These are phyloP conservation scores for Aspergillus haitiensis DNA, from an alignment of 495 filamentous ascomycete genomes.

Conservation along the genomic window DNA sequence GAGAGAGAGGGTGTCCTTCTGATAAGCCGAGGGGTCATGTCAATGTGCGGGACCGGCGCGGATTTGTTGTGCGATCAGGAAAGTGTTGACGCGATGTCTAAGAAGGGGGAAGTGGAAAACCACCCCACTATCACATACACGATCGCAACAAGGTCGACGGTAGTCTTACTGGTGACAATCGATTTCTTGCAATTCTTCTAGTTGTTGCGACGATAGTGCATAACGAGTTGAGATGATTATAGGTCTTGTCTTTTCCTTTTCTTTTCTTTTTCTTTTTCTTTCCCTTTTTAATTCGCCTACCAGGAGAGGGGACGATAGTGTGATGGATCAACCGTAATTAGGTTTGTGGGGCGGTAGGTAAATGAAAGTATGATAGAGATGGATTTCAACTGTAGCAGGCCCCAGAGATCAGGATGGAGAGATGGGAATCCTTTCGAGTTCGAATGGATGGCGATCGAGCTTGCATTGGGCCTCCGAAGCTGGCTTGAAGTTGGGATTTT, in stretches of 20 bases:
- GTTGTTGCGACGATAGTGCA: too few relatives aligned
- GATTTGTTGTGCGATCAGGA: conserved; percentile 44
- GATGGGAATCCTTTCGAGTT: not conserved
- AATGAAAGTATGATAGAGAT: conserved; percentile 12
- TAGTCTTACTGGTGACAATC: too few relatives aligned
- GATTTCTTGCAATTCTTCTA: too few relatives aligned
- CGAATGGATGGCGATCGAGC: not conserved
- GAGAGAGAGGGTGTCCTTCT: conserved; percentile 20
- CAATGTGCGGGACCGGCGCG: conserved; percentile 38
- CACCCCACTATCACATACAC: conserved; percentile 15
- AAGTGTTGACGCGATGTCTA: conserved; percentile 24
- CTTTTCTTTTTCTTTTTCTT: conserved; percentile 12
- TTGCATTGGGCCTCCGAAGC: not conserved
- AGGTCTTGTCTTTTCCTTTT: not conserved
- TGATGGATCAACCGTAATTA: conserved; percentile 32
- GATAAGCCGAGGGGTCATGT: conserved; percentile 36
- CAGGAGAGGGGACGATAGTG: conserved; percentile 15
- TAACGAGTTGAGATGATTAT: too few relatives aligned
- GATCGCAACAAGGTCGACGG: not conserved
- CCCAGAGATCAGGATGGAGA: not conserved
- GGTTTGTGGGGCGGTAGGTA: conserved; percentile 37
- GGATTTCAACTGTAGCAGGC: not conserved
- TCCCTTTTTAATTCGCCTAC: conserved; percentile 3
- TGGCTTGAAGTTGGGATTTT: not conserved
- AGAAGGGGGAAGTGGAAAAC: conserved; percentile 2